Percentiles rank a stretch among this genome's conserved stretches.
Evolutionary conservation across 106 monocot species (phyloP).

Genomic region (Phalaenopsis equestris): DNA sequence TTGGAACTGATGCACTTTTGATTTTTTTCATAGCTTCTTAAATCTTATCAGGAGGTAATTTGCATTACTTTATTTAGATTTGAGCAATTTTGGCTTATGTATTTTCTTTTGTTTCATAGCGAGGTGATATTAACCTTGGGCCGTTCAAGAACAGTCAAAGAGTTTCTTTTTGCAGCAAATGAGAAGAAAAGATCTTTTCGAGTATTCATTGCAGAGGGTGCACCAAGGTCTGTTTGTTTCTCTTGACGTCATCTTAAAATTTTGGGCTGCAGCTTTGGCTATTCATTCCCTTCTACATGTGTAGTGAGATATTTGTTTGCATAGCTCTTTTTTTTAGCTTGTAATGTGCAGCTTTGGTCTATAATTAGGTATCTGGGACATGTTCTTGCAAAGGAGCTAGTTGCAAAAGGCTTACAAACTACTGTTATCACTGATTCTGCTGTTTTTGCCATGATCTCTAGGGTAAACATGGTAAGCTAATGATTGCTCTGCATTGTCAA

Average conservation of each 20-base stretch:
- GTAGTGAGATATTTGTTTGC: neutral
- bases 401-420: conserved; percentile 82
- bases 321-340: neutral
- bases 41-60: neutral
- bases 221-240: conserved; percentile 59
- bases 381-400: conserved; percentile 93
- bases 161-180: conserved; percentile 92
- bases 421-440: conserved; percentile 96
- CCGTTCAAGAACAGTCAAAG: conserved; percentile 90
- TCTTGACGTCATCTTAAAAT: neutral
- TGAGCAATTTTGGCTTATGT: neutral
- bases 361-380: conserved; percentile 82
- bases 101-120: conserved; percentile 26
- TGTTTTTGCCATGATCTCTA: conserved; percentile 98
- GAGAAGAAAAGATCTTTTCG: conserved; percentile 86
- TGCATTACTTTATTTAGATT: neutral
- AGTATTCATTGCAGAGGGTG: conserved; percentile 96
- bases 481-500: neutral
- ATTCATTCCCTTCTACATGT: neutral
- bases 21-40: neutral
- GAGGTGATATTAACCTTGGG: conserved; percentile 97
- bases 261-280: neutral
- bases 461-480: conserved; percentile 85
- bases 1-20: neutral
- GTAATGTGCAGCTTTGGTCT: neutral